phyloP scores from a whole-genome alignment of 306 rosid species.

The Citrullus colocynthis region DNA sequence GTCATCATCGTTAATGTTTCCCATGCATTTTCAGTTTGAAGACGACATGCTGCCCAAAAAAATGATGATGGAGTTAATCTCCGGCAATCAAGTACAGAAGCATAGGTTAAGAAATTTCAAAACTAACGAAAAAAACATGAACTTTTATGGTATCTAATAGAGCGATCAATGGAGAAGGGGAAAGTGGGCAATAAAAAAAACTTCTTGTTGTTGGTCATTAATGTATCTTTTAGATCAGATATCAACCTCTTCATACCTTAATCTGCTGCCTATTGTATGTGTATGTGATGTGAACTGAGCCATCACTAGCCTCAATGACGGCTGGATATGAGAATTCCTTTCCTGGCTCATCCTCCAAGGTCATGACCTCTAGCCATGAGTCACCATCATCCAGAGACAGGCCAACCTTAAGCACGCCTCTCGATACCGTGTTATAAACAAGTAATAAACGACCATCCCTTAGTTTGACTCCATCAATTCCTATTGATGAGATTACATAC shows the following conservation, averaged over 20 bases:
- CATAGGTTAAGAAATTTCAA: background rate
- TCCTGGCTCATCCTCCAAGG: constrained; percentile 53
- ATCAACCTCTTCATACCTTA: constrained; percentile 39
- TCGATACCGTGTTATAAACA: constrained; percentile 57
- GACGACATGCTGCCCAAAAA: constrained; percentile 64
- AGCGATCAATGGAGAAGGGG: background rate
- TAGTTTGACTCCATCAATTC: constrained; percentile 87
- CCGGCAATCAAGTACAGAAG: constrained; percentile 2
- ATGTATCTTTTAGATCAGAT: background rate
- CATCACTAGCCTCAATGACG: constrained; percentile 76
- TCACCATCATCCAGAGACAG: constrained; percentile 78
- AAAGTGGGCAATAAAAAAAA: background rate
- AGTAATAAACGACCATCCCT: constrained; percentile 61
- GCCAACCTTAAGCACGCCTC: constrained; percentile 73
- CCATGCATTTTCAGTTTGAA: constrained; percentile 30
- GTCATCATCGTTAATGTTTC: constrained; percentile 13
- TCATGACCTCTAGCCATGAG: constrained; percentile 57
- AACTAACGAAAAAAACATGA: background rate
- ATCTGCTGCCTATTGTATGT: constrained; percentile 74
- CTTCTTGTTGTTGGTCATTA: background rate
- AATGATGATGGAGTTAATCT: background rate
- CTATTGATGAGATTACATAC: constrained; percentile 18
- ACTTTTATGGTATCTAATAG: background rate
- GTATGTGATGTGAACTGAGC: constrained; percentile 57
- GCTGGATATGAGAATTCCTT: constrained; percentile 95